A percentile compares a stretch with the other conserved stretches of the same genome.
These are phyloP conservation scores for Lolium rigidum DNA, from an alignment of 176 grass and related monocot species.

Conservation along the genomic window DNA sequence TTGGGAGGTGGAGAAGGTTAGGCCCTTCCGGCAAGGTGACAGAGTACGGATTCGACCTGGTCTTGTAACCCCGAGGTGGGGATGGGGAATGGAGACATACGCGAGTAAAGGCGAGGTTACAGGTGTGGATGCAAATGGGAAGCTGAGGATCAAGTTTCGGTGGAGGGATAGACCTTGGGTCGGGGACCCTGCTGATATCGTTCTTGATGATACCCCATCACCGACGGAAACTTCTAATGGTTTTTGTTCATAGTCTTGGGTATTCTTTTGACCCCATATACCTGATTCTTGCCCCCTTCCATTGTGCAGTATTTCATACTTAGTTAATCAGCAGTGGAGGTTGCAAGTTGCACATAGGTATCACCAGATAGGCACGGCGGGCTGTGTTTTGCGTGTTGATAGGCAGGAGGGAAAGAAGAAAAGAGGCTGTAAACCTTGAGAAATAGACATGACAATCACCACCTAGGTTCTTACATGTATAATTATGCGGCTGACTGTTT, in stretches of 20 bases:
- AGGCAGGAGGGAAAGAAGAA: constrained; percentile 50
- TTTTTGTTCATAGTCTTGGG: constrained; percentile 60
- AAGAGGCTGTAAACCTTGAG: constrained; percentile 48
- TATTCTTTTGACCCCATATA: constrained; percentile 75
- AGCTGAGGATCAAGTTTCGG: constrained; percentile 91
- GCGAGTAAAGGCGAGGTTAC: constrained; percentile 86
- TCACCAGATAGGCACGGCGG: constrained; percentile 38
- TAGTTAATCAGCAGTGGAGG: constrained; percentile 41
- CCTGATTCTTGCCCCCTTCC: constrained; percentile 55
- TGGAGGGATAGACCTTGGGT: constrained; percentile 96
- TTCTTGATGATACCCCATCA: constrained; percentile 74
- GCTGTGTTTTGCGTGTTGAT: constrained; percentile 61
- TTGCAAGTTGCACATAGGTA: constrained; percentile 73
- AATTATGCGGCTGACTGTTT: constrained; percentile 65
- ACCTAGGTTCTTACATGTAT: constrained; percentile 76
- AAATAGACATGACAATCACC: constrained; percentile 66
- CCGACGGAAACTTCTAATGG: constrained; percentile 56
- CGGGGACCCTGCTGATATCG: constrained; percentile 92
- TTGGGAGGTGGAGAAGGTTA: constrained; percentile 87
- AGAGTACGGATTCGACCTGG: constrained; percentile 76
- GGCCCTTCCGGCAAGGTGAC: constrained; percentile 77
- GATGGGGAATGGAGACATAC: constrained; percentile 93
- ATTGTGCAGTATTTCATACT: constrained; percentile 52
- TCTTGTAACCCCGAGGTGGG: constrained; percentile 84
- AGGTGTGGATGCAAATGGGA: constrained; percentile 95